A percentile compares a stretch with the other conserved stretches of the same genome.
Conservation (phyloP, 2,329 filamentous ascomycete species). For the Fusarium aywerte region DNA sequence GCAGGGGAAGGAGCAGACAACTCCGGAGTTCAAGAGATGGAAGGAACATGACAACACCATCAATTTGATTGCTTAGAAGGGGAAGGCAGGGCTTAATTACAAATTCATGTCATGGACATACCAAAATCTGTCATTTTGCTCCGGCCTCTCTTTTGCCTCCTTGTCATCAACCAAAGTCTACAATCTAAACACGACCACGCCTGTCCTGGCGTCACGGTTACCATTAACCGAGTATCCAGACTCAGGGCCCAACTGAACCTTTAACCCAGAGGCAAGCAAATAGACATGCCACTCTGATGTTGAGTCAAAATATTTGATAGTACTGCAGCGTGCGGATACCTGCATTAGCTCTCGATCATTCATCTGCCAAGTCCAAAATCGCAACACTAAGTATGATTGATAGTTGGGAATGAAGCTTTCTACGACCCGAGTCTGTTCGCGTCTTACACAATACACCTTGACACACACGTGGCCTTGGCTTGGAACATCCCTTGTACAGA, state of each 20-base stretch:
- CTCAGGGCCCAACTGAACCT: constrained; percentile 11
- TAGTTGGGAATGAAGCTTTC: neutral
- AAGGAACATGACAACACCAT: constrained; percentile 15
- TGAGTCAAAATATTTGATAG: neutral
- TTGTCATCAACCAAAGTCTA: neutral
- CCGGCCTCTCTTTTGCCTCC: neutral
- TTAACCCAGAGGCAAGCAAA: neutral
- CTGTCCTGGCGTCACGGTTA: constrained; percentile 17
- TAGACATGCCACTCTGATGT: neutral
- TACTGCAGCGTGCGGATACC: constrained; percentile 1
- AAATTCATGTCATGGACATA: neutral
- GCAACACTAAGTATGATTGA: neutral
- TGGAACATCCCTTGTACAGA: neutral
- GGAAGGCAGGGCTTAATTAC: neutral
- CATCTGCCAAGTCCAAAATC: neutral
- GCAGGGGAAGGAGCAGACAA: constrained; percentile 5
- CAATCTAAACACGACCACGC: neutral
- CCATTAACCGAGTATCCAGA: constrained; percentile 22
- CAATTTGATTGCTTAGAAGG: neutral
- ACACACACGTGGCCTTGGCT: neutral
- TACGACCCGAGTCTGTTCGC: neutral
- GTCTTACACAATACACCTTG: neutral
- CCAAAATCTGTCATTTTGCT: neutral
- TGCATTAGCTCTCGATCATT: constrained; percentile 5
- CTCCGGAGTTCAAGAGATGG: neutral